Percentiles rank a stretch among this genome's conserved stretches.
phyloP scores from a whole-genome alignment of 78 protist genomes.

The Monosiga brevicollis region DNA sequence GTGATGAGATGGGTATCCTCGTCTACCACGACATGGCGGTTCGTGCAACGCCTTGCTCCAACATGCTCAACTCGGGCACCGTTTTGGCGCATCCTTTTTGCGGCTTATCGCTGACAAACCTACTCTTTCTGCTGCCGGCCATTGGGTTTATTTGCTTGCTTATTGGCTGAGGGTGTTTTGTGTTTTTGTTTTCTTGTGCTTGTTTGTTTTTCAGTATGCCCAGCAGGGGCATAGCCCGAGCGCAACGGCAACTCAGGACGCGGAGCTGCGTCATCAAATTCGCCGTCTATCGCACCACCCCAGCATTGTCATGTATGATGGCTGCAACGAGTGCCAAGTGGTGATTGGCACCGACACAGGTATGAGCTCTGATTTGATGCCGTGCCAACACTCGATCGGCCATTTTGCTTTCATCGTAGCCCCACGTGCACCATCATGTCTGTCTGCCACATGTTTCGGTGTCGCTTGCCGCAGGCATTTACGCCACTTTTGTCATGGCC shows the following conservation, averaged over 20 bases:
- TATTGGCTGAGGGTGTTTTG: no score
- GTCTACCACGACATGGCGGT: constrained; percentile 31
- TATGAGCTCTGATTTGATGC: no score
- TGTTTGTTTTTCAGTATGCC: background rate
- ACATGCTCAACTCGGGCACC: no score
- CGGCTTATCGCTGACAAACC: no score
- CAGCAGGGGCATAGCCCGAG: constrained; percentile 33
- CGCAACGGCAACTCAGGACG: constrained; percentile 7
- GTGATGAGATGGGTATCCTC: constrained; percentile 20
- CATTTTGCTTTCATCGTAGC: no score
- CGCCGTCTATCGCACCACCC: constrained; percentile 28
- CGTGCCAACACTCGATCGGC: no score
- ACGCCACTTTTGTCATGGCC: constrained; percentile 23
- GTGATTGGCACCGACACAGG: background rate
- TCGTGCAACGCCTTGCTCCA: no score
- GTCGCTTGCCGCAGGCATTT: background rate
- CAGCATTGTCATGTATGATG: constrained; percentile 21
- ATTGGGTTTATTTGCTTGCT: no score
- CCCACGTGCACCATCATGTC: no score
- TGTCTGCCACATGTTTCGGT: no score
- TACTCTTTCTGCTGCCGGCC: no score
- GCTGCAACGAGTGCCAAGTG: constrained; percentile 47
- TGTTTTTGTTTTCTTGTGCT: background rate
- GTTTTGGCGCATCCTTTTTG: no score
- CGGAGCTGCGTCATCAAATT: constrained; percentile 16